Percentiles rank a stretch among this genome's conserved stretches.
Conservation (phyloP, 345 rosid species). For the Bruguiera gymnorhiza region DNA sequence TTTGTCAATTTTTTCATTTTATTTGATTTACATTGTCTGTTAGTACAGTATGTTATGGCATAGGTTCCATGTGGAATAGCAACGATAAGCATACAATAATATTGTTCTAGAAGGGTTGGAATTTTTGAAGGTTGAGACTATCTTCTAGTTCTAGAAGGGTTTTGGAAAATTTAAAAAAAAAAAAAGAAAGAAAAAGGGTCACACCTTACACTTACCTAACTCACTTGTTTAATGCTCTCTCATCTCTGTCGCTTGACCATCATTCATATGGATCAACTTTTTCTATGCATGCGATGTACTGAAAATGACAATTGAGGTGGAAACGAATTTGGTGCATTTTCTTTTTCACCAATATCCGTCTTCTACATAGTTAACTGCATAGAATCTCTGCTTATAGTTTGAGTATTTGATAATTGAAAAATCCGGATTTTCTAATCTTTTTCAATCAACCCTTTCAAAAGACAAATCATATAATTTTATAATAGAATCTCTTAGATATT, state of each 20-base stretch:
- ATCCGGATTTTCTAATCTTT: no score
- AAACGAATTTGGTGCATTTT: not conserved
- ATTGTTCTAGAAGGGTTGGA: slow-evolving; percentile 12
- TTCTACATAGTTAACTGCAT: no score
- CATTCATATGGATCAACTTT: not conserved
- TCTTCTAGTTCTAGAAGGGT: slow-evolving; percentile 12
- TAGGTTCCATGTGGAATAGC: not conserved
- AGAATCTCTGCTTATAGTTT: no score
- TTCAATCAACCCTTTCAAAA: no score
- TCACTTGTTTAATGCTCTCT: slow-evolving; percentile 4
- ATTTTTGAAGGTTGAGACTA: not conserved
- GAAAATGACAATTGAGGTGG: slow-evolving; percentile 4
- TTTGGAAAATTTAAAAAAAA: not conserved
- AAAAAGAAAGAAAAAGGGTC: not conserved
- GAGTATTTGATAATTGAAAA: no score
- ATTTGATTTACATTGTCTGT: not conserved
- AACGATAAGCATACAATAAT: no score
- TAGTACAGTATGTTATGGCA: not conserved
- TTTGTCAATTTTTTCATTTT: not conserved
- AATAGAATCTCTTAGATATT: no score
- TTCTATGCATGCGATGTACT: not conserved
- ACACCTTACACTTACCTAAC: slow-evolving; percentile 7
- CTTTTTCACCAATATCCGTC: not conserved
- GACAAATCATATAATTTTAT: no score
- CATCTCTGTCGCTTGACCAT: not conserved